These are phyloP conservation scores for Austropuccinia psidii DNA, from an alignment of 1,284 basidiomycete genomes.

Conservation along the genomic window DNA sequence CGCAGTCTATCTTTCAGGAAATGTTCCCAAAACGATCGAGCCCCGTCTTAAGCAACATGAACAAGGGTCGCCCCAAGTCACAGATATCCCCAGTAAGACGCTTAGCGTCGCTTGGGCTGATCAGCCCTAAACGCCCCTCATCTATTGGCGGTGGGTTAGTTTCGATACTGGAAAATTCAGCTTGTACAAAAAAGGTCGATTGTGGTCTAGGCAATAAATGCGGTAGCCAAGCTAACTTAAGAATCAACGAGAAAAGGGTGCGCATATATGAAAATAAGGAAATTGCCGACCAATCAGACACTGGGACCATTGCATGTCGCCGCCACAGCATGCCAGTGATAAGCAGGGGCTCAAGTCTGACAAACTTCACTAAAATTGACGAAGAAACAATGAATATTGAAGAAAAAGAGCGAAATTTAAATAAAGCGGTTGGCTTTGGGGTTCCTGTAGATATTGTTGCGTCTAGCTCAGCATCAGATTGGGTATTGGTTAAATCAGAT, in stretches of 20 bases:
- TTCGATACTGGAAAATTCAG: background rate
- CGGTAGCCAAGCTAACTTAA: background rate
- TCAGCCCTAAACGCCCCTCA: background rate
- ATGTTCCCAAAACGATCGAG: background rate
- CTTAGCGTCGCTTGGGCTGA: background rate
- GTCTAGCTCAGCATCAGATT: background rate
- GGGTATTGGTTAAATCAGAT: slow-evolving; percentile 29
- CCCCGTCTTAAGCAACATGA: slow-evolving; percentile 8
- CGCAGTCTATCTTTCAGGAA: background rate
- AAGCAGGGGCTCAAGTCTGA: too few species aligned
- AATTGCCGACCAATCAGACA: background rate
- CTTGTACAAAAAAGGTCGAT: background rate
- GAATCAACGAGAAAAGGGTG: background rate
- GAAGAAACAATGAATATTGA: background rate
- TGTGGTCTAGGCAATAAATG: background rate
- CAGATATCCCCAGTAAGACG: background rate
- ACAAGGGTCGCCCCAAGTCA: background rate
- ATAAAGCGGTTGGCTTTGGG: background rate
- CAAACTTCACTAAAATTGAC: background rate
- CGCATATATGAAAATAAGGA: background rate
- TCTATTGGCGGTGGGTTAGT: slow-evolving; percentile 5
- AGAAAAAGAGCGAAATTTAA: background rate
- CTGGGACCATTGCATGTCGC: background rate
- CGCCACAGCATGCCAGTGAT: slow-evolving; percentile 23
- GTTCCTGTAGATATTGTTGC: background rate